A percentile compares a stretch with the other conserved stretches of the same genome.
phyloP scores from a whole-genome alignment of 768 basidiomycete genomes.

The Roridomyces roridus region DNA sequence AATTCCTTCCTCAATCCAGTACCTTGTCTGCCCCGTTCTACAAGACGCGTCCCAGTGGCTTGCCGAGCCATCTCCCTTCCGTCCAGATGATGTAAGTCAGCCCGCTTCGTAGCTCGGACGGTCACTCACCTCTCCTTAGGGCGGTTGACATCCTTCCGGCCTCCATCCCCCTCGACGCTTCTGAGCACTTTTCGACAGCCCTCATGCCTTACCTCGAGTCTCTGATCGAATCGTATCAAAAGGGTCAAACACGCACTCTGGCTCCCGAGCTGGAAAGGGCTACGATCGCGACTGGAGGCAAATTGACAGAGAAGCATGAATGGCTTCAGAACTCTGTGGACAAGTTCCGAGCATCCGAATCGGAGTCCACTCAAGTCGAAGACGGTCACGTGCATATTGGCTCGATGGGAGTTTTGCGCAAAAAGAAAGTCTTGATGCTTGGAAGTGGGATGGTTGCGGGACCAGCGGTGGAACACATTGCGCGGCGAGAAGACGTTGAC shows the following conservation, averaged over 20 bases:
- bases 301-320: slow-evolving; percentile 54
- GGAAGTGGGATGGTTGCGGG: slow-evolving; percentile 97
- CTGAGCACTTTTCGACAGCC: slow-evolving; percentile 71
- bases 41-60: slow-evolving; percentile 47
- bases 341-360: slow-evolving; percentile 39
- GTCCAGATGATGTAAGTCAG: slow-evolving; percentile 67
- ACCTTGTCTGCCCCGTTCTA: slow-evolving; percentile 83
- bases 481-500: slow-evolving; percentile 64
- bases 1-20: slow-evolving; percentile 79
- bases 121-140: no score
- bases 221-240: slow-evolving; percentile 52
- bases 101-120: no score
- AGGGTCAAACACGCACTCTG: slow-evolving; percentile 29
- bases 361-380: background rate
- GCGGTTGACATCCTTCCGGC: slow-evolving; percentile 92
- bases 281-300: slow-evolving; percentile 69
- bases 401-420: slow-evolving; percentile 31
- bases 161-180: slow-evolving; percentile 82
- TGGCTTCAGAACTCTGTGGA: slow-evolving; percentile 66
- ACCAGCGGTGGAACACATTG: slow-evolving; percentile 82
- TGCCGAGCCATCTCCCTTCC: slow-evolving; percentile 54
- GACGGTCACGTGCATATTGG: background rate
- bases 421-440: slow-evolving; percentile 78
- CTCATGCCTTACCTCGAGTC: slow-evolving; percentile 72
- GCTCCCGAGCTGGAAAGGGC: slow-evolving; percentile 66